Conservation (phyloP, 2,329 filamentous ascomycete species). For the Sporothrix euskadiensis region DNA sequence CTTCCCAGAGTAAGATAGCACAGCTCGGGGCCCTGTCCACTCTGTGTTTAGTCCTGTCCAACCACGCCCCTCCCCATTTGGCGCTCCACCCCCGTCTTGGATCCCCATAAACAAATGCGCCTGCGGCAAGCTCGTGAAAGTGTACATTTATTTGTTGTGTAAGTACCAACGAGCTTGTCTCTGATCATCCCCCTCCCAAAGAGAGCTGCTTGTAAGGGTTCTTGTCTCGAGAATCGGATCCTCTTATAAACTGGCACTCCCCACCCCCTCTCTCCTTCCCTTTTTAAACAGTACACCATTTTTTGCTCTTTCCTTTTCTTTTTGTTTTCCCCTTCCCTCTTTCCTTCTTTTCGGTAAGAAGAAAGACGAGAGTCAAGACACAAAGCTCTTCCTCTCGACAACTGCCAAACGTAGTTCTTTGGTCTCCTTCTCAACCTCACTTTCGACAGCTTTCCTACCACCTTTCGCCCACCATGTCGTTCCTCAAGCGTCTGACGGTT, state of each 20-base stretch:
- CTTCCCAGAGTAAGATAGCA: constrained; percentile 8
- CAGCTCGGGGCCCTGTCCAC: constrained; percentile 4
- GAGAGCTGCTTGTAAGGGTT: background rate
- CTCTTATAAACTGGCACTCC: background rate
- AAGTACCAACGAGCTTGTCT: background rate
- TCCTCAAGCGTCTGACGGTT: constrained; percentile 24
- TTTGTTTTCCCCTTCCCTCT: background rate
- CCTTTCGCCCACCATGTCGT: constrained; percentile 25
- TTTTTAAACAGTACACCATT: background rate
- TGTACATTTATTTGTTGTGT: background rate
- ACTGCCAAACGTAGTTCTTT: background rate
- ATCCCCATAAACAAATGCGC: constrained; percentile 19
- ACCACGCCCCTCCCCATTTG: constrained; percentile 1
- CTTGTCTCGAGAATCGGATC: background rate
- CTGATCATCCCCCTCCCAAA: background rate
- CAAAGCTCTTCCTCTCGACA: background rate
- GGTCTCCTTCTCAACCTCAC: background rate
- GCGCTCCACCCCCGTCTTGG: background rate
- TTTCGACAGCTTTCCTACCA: background rate
- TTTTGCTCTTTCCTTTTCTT: background rate
- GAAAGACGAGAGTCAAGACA: background rate
- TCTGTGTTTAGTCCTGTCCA: constrained; percentile 1
- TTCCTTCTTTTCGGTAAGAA: background rate
- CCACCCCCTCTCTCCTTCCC: constrained; percentile 5
- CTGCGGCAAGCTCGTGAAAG: constrained; percentile 16